Conservation (phyloP, 163 green algal species). For the Prototheca wickerhamii region DNA sequence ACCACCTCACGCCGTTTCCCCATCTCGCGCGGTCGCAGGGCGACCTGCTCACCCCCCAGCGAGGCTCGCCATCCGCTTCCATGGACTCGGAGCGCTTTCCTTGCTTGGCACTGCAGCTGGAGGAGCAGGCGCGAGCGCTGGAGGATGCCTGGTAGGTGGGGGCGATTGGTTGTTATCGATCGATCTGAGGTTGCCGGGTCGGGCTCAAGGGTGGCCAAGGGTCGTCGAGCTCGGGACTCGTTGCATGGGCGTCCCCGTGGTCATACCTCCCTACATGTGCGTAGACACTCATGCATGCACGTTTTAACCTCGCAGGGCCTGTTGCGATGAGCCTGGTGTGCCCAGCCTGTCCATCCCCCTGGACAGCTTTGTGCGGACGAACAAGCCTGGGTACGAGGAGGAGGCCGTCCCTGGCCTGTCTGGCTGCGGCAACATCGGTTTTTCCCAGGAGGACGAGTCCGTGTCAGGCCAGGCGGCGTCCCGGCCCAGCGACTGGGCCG, state of each 20-base stretch:
- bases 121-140: conserved; percentile 33
- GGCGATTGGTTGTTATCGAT: background rate
- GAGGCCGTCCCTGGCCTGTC: background rate
- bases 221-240: background rate
- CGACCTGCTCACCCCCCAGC: background rate
- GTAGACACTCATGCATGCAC: background rate
- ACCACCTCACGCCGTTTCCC: background rate
- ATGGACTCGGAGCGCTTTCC: conserved; percentile 17
- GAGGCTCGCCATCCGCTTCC: background rate
- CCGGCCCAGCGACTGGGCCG: background rate
- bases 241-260: background rate
- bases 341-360: background rate
- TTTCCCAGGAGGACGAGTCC: background rate
- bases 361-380: background rate
- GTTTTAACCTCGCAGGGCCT: background rate
- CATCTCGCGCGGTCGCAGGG: background rate
- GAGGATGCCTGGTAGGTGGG: conserved; percentile 16
- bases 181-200: background rate
- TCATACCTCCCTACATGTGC: background rate
- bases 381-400: conserved; percentile 1
- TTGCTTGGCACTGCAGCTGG: conserved; percentile 38
- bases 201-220: background rate
- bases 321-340: background rate
- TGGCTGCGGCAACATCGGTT: background rate
- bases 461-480: no score